A percentile compares a stretch with the other conserved stretches of the same genome.
These are phyloP conservation scores for Hirschfeldia incana DNA, from an alignment of 345 rosid species.

Conservation along the genomic window DNA sequence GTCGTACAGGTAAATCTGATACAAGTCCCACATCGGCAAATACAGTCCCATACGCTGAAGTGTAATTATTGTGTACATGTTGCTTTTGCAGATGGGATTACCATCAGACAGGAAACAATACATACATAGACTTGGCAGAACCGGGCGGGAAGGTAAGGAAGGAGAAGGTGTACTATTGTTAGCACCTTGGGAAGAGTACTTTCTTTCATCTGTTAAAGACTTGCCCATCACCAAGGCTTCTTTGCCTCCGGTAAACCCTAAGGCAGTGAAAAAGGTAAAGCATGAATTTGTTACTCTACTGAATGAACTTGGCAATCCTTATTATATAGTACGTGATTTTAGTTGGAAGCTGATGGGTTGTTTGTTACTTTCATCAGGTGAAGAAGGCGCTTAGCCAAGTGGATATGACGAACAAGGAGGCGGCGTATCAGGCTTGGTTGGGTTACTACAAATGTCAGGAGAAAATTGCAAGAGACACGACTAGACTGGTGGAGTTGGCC, in stretches of 20 bases:
- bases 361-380: slow-evolving; percentile 53
- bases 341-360: slow-evolving; percentile 4
- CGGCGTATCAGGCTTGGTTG: slow-evolving; percentile 97
- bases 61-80: neutral
- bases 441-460: slow-evolving; percentile 87
- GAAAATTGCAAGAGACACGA: slow-evolving; percentile 65
- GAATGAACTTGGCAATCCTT: neutral
- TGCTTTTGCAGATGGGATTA: slow-evolving; percentile 64
- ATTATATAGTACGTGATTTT: neutral
- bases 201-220: slow-evolving; percentile 72
- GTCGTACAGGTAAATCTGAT: slow-evolving; percentile 71
- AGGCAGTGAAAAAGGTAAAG: slow-evolving; percentile 71
- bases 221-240: slow-evolving; percentile 71
- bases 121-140: slow-evolving; percentile 94
- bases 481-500: slow-evolving; percentile 79
- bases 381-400: slow-evolving; percentile 66
- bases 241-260: slow-evolving; percentile 62
- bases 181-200: slow-evolving; percentile 94
- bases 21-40: neutral
- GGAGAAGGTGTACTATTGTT: slow-evolving; percentile 83
- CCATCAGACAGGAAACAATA: slow-evolving; percentile 91
- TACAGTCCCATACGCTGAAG: neutral
- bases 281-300: neutral
- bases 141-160: slow-evolving; percentile 94
- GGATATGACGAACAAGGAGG: slow-evolving; percentile 75